Evolutionary conservation across 148 eudicot genomes (phyloP).

Genomic region (Suaeda aralocaspica): DNA sequence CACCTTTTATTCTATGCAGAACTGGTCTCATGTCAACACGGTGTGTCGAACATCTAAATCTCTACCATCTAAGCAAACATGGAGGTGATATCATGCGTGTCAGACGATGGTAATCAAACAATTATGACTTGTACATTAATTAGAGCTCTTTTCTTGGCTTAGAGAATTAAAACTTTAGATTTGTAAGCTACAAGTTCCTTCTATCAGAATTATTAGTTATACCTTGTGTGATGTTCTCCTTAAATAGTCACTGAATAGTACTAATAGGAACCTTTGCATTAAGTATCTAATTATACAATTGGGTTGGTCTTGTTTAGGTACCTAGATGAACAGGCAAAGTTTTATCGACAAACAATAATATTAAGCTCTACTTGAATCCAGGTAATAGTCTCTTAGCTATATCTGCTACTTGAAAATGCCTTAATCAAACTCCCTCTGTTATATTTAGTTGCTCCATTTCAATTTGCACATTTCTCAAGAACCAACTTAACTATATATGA

Average conservation of each 20-base stretch:
- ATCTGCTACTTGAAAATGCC: background rate
- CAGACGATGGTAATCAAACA: constrained; percentile 56
- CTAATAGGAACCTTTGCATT: background rate
- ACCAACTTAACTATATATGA: too few species aligned
- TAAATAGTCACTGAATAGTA: background rate
- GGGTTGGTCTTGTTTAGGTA: constrained; percentile 45
- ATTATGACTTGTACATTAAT: background rate
- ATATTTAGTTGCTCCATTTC: too few species aligned
- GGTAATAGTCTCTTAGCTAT: constrained; percentile 40
- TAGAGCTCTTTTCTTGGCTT: background rate
- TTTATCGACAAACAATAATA: constrained; percentile 86
- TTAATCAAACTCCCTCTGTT: too few species aligned
- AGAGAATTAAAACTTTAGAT: background rate
- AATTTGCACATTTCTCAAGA: too few species aligned
- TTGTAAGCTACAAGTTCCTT: background rate
- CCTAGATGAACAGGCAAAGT: constrained; percentile 68
- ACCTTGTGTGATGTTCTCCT: background rate
- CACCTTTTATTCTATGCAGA: constrained; percentile 40
- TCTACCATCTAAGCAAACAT: constrained; percentile 62
- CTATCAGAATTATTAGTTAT: background rate
- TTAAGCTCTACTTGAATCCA: constrained; percentile 73
- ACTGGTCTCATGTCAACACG: constrained; percentile 78
- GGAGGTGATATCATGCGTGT: constrained; percentile 92
- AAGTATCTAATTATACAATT: constrained; percentile 3
- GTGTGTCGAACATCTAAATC: constrained; percentile 66